Evolutionary conservation across 164 flowering plant species (phyloP).

Genomic region (Chloranthus sessilifolius): DNA sequence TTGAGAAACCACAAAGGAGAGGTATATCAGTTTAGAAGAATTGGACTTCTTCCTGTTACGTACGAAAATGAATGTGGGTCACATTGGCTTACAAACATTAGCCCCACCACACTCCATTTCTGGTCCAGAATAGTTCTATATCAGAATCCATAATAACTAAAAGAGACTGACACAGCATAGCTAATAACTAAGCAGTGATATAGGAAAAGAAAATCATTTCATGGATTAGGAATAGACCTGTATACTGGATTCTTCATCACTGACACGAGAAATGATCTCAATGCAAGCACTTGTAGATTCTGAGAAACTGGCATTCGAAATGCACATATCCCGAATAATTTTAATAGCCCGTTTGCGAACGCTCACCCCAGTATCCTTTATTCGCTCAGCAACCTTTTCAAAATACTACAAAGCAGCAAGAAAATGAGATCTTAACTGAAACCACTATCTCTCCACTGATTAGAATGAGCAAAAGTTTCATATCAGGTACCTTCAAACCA

Average conservation of each 20-base stretch:
- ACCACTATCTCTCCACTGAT: neutral
- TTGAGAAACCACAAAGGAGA: too few relatives aligned
- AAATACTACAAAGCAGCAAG: conserved; percentile 62
- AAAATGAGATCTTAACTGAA: neutral
- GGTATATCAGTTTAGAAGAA: too few relatives aligned
- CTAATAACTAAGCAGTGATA: too few relatives aligned
- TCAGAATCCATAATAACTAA: too few relatives aligned
- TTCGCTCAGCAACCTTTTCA: conserved; percentile 92
- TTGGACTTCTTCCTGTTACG: too few relatives aligned
- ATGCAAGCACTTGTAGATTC: conserved; percentile 77
- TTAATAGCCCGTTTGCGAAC: conserved; percentile 96
- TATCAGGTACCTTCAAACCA: conserved; percentile 68
- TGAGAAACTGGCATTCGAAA: conserved; percentile 64
- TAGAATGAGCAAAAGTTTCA: neutral
- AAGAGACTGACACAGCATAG: too few relatives aligned
- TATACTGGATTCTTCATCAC: conserved; percentile 92
- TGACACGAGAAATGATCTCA: conserved; percentile 86
- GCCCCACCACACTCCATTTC: too few relatives aligned
- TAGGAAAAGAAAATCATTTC: too few relatives aligned
- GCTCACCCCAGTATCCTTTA: conserved; percentile 97
- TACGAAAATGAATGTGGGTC: too few relatives aligned
- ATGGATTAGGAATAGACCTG: conserved; percentile 49
- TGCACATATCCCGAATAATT: conserved; percentile 95
- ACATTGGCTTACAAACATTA: too few relatives aligned
- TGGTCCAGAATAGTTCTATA: too few relatives aligned